Evolutionary conservation across 495 filamentous ascomycete species (phyloP), one percentile per base, ranked within the genome.

Genomic region (Penicillium simplicissimum): DNA sequence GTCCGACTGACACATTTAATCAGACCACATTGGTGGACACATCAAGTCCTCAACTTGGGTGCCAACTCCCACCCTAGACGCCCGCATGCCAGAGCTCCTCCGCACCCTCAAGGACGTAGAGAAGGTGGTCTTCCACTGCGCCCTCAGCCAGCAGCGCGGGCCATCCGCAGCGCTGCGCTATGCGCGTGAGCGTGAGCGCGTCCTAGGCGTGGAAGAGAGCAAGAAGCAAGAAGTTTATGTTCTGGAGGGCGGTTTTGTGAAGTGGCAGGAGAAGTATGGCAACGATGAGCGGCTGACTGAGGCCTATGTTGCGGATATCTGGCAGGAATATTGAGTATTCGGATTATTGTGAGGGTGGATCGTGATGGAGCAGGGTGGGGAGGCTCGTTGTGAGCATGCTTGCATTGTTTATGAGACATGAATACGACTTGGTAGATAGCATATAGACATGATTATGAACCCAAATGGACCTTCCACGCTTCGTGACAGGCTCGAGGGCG

Each of bases 1-100:
- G 0, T 14, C 19, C 19, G 3, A 47, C 23, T 47, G 11, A 47
- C 11, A 4, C 23, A 47, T 47, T 1, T 49, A 49, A 2, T 48
- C 59, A 91, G 95, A 98, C 70, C 88, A 96, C 77, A 82, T 97
- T 57, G 95, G 95, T 67, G 95, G 95, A 60, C 95, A 98, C 79
- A 98, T 98, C 60, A 60, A 57, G 52, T 72, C 76, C 37, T 90
- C 89, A 19, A 82, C 81, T 36, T 90, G 96, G 80, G 82, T 90
- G 38, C 93, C 96, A 8, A 91, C 84, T 57, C 76, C 72, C 37
- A 82, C 83, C 3, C 84, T 96, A 35, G 91, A 96, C 68, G 81
- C 85, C 71, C 85, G 81, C 59, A 82, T 93, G 61, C 91, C 95
- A 0, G 90, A 92, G 62, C 85, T 98, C 31, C 83, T 96, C 4